Conservation (phyloP, 345 rosid genomes). For the Syzygium aromaticum region DNA sequence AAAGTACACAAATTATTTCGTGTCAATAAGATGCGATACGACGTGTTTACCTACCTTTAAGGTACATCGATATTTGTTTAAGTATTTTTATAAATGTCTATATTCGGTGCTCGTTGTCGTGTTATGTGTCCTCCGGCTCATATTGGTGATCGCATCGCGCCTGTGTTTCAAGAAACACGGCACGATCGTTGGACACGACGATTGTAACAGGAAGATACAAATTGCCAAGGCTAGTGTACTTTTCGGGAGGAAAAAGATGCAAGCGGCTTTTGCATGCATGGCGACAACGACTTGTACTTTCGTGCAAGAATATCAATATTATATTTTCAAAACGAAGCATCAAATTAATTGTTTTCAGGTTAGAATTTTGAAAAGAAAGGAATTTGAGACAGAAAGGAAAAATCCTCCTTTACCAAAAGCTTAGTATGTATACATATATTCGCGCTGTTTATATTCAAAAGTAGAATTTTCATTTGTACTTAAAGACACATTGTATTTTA, state of each 20-base stretch:
- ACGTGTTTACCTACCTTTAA: neutral
- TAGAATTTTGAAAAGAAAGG: neutral
- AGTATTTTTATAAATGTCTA: neutral
- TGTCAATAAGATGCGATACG: neutral
- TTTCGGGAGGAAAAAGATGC: neutral
- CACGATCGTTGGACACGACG: accelerated
- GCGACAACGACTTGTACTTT: neutral
- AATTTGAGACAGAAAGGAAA: neutral
- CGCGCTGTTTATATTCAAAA: neutral
- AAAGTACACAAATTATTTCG: neutral
- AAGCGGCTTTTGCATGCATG: neutral
- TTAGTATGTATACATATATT: neutral
- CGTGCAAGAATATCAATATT: neutral
- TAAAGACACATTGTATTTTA: neutral
- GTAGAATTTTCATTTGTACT: neutral
- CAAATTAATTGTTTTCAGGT: neutral
- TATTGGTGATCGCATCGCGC: neutral
- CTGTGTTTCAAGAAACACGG: neutral
- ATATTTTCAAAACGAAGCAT: neutral
- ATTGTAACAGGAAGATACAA: neutral
- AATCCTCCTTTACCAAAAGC: neutral
- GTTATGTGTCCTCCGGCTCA: neutral
- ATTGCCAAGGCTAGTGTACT: neutral
- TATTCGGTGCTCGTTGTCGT: neutral
- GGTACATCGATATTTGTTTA: neutral